A percentile compares a stretch with the other conserved stretches of the same genome.
Evolutionary conservation across 2,329 filamentous ascomycete genomes (phyloP).

Genomic region (Aureobasidium leucospermi): DNA sequence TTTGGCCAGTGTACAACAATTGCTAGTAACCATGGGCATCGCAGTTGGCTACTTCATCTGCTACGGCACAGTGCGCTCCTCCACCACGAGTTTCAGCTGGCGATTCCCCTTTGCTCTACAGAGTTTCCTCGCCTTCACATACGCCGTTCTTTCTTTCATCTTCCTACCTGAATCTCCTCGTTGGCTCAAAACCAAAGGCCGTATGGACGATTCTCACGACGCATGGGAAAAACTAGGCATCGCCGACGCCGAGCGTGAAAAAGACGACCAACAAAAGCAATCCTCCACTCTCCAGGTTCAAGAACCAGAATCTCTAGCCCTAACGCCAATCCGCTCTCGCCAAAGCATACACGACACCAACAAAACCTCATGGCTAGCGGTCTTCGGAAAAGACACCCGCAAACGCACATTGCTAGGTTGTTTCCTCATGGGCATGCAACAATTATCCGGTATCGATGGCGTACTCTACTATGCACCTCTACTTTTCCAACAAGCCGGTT

Average conservation of each 20-base stretch:
- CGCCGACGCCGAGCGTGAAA: constrained; percentile 39
- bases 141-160: constrained; percentile 34
- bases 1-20: constrained; percentile 17
- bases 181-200: constrained; percentile 48
- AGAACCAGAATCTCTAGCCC: constrained; percentile 1
- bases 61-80: constrained; percentile 44
- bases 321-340: constrained; percentile 7
- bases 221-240: constrained; percentile 34
- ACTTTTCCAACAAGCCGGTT: constrained; percentile 53
- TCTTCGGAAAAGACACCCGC: not conserved
- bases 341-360: not conserved
- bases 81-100: constrained; percentile 48
- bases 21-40: constrained; percentile 38
- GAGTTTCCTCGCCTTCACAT: constrained; percentile 32
- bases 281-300: not conserved
- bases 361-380: not conserved
- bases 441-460: constrained; percentile 50
- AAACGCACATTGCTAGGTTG: constrained; percentile 41
- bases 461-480: constrained; percentile 55
- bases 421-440: constrained; percentile 50
- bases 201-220: constrained; percentile 38
- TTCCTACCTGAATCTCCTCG: constrained; percentile 49
- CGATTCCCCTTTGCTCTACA: constrained; percentile 49
- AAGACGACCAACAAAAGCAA: constrained; percentile 23
- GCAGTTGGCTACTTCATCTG: constrained; percentile 53